A percentile compares a stretch with the other conserved stretches of the same genome.
These are phyloP conservation scores for Nicotiana knightiana DNA, from an alignment of 257 asterid species.

Conservation along the genomic window DNA sequence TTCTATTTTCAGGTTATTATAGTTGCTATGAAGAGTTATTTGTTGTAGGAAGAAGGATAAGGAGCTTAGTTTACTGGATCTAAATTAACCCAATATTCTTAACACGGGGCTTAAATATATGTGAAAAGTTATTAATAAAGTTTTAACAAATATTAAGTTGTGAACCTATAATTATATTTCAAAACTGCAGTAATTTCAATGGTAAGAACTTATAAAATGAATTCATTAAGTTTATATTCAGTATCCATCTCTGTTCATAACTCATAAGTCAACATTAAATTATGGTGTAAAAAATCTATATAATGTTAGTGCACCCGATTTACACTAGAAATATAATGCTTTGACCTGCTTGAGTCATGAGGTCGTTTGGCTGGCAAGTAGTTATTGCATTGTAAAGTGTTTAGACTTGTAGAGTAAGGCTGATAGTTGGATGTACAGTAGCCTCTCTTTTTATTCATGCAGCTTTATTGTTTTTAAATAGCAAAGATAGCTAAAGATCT, in stretches of 20 bases:
- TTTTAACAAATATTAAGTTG: neutral
- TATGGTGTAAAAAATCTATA: neutral
- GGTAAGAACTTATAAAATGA: neutral
- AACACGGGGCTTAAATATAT: neutral
- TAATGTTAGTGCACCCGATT: neutral
- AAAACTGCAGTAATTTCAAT: neutral
- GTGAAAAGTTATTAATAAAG: neutral
- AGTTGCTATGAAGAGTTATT: neutral
- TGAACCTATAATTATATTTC: neutral
- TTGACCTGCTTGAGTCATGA: neutral
- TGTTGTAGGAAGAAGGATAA: neutral
- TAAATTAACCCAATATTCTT: neutral
- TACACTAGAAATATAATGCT: neutral
- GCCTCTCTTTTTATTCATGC: constrained; percentile 22
- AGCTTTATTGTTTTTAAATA: constrained; percentile 1
- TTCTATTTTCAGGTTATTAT: neutral
- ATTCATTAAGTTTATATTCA: neutral
- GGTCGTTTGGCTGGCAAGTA: neutral
- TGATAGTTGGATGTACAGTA: constrained; percentile 2
- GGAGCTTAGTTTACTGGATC: neutral
- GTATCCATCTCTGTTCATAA: neutral
- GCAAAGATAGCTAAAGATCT: neutral
- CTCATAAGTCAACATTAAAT: neutral
- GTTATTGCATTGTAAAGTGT: neutral
- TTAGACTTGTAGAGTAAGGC: neutral